Evolutionary conservation across 495 filamentous ascomycete genomes (phyloP).

Genomic region (Hapsidospora chrysogenum): DNA sequence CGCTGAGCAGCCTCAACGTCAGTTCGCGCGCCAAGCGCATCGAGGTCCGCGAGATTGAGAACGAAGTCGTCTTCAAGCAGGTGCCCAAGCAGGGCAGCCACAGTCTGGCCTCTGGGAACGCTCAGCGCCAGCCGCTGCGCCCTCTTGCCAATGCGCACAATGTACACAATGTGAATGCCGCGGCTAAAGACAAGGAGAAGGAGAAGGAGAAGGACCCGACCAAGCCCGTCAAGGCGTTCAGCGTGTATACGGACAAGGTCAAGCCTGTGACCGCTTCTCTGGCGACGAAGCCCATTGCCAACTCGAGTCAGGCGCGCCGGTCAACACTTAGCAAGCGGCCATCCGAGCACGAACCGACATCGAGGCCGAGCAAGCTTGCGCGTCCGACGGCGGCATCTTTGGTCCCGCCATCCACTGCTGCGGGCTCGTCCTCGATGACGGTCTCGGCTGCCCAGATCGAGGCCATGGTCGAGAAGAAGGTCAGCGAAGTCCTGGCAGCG

Average conservation of each 20-base stretch:
- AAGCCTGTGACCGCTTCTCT: slow-evolving; percentile 17
- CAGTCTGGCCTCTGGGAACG: slow-evolving; percentile 21
- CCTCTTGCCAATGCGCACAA: slow-evolving; percentile 54
- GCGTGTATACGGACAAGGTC: slow-evolving; percentile 58
- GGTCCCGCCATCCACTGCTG: slow-evolving; percentile 22
- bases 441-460: slow-evolving; percentile 70
- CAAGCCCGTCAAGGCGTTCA: slow-evolving; percentile 70
- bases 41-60: slow-evolving; percentile 85
- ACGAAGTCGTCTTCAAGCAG: slow-evolving; percentile 71
- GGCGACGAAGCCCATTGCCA: slow-evolving; percentile 6
- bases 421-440: slow-evolving; percentile 15
- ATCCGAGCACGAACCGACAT: slow-evolving; percentile 18
- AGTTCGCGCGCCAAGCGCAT: slow-evolving; percentile 94
- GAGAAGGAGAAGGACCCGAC: too few relatives aligned
- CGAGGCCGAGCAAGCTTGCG: slow-evolving; percentile 24
- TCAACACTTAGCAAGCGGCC: slow-evolving; percentile 16
- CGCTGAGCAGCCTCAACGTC: slow-evolving; percentile 83
- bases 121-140: slow-evolving; percentile 59
- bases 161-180: slow-evolving; percentile 27
- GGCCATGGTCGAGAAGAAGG: slow-evolving; percentile 79
- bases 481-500: slow-evolving; percentile 71
- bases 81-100: slow-evolving; percentile 38
- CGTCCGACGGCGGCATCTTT: slow-evolving; percentile 11
- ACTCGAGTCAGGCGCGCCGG: slow-evolving; percentile 6
- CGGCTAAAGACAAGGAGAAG: slow-evolving; percentile 31